Evolutionary conservation across 257 asterid genomes (phyloP), one percentile per base, ranked within the genome.

Genomic region (Cordia subcordata): DNA sequence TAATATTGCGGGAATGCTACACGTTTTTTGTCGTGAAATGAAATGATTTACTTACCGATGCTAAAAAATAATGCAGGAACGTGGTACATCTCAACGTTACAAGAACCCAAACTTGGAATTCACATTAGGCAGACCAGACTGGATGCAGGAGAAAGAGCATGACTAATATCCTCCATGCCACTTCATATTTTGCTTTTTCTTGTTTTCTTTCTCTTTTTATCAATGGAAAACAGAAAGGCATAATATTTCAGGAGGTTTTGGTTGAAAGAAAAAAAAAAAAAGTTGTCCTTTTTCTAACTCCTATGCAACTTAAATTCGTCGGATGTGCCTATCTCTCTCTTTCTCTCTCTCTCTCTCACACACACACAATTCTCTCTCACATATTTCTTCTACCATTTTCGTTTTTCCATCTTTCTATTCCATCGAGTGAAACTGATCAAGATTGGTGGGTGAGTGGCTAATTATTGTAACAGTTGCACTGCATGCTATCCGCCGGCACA

Each of bases 41-140:
- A n/a, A n/a, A n/a, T n/a, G n/a, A n/a, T n/a, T n/a, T n/a, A n/a
- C n/a, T n/a, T n/a, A n/a, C n/a, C n/a, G n/a, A n/a, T n/a, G 44
- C 12, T 39, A 39, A 39, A 39, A 39, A 12, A 39, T 39, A 39
- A 39, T 57, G 79, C 85, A 86, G 95, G 82, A 76, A 72, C 74
- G 64, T 32, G 72, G 68, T 32, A 47, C 68, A 11, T 44, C 67
- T 11, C 65, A 54, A 57, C 73, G 72, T 40, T 75, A 75, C 52
- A 66, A 77, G 68, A 72, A 77, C 45, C 82, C 79, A 13, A 77
- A 76, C 66, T 69, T 77, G 82, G 82, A 77, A 60, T 77, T 77
- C 79, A 77, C 82, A 58, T 69, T 77, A 66, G 82, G 82, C 56
- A 77, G 82, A 66, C 79, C 82, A 49, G 79, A 73, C 49, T 77